Base-by-base conservation (phyloP, 139 green algal genomes). In the Chlamydomonas incerta region DNA sequence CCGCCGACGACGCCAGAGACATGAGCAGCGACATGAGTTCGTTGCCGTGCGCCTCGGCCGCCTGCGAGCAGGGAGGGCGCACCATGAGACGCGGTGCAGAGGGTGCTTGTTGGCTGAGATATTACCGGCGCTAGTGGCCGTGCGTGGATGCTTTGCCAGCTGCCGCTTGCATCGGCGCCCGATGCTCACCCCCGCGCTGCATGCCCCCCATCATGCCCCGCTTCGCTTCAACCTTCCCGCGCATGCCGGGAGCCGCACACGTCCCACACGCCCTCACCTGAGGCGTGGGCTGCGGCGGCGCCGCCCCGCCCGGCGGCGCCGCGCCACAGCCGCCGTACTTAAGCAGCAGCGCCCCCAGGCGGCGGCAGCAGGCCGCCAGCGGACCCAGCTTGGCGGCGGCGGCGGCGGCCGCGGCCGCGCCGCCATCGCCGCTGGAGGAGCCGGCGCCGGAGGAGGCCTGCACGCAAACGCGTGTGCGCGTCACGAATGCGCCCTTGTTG, bases 21-120 rank as follows among this genome's bases (percentile, higher is more conserved):
- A 95, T 94, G 8, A 96, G 73, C 4, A 84, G 50, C 9, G 90
- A 85, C 87, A 96, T 90, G 72, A 96, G 88, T 50, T 90, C 83
- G 52, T 94, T 88, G 10, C 94, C 94, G 13, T 87, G 88, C 0
- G 63, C 52, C 65, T 94, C 91, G 18, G 90, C 72, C 29, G 60
- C 74, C 68, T 79, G 68, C 33, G 18, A 5, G 11, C 2, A 18
- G 55, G 55, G 11, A 62, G 55, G 2, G 55, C n/a, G n/a, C n/a
- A n/a, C n/a, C n/a, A n/a, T n/a, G n/a, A n/a, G n/a, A n/a, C n/a
- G n/a, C n/a, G n/a, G n/a, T n/a, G n/a, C n/a, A n/a, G n/a, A n/a
- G n/a, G n/a, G 23, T 29, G 37, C 74, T 65, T 60, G 41, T n/a
- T n/a, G n/a, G n/a, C n/a, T n/a, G n/a, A n/a, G n/a, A n/a, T n/a